Percentiles rank a stretch among this genome's conserved stretches.
phyloP scores from a whole-genome alignment of 2,329 filamentous ascomycete species.

The Diplodia scrobiculata region DNA sequence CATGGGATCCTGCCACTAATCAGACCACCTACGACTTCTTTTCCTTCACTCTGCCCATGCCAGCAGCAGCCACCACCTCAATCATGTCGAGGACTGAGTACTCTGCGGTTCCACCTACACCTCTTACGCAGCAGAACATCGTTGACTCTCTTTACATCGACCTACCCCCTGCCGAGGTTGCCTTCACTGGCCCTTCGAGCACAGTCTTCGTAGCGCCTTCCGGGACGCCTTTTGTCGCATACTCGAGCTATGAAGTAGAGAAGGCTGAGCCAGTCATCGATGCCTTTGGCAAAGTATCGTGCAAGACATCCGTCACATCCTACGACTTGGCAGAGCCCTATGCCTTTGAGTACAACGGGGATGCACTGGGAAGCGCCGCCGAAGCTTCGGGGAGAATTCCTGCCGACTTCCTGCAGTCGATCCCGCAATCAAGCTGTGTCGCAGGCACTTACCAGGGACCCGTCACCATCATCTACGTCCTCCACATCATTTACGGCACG shows the following conservation, averaged over 20 bases:
- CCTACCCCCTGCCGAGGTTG: slow-evolving; percentile 35
- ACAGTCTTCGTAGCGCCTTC: slow-evolving; percentile 36
- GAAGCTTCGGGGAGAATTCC: slow-evolving; percentile 41
- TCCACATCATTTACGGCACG: slow-evolving; percentile 44
- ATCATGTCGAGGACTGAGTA: slow-evolving; percentile 37
- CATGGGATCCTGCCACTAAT: slow-evolving; percentile 32
- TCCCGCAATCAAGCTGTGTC: slow-evolving; percentile 39
- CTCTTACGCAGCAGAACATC: slow-evolving; percentile 34
- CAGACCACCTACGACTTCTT: slow-evolving; percentile 17
- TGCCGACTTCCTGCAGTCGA: slow-evolving; percentile 43
- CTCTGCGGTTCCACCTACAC: slow-evolving; percentile 34
- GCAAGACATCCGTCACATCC: slow-evolving; percentile 40
- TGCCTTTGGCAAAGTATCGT: slow-evolving; percentile 37
- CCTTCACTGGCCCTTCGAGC: slow-evolving; percentile 34
- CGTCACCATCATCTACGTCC: slow-evolving; percentile 49
- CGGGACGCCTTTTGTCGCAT: slow-evolving; percentile 48
- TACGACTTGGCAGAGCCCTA: slow-evolving; percentile 42
- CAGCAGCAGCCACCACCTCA: slow-evolving; percentile 40
- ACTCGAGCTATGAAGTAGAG: slow-evolving; percentile 50
- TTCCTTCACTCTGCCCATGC: slow-evolving; percentile 30
- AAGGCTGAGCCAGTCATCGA: slow-evolving; percentile 35
- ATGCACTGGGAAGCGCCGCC: slow-evolving; percentile 36
- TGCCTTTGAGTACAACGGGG: slow-evolving; percentile 44
- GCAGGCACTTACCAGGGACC: slow-evolving; percentile 45
- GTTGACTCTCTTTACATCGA: slow-evolving; percentile 30